Evolutionary conservation across 2,329 filamentous ascomycete species (phyloP).

Genomic region (Lasiodiplodia sp.): DNA sequence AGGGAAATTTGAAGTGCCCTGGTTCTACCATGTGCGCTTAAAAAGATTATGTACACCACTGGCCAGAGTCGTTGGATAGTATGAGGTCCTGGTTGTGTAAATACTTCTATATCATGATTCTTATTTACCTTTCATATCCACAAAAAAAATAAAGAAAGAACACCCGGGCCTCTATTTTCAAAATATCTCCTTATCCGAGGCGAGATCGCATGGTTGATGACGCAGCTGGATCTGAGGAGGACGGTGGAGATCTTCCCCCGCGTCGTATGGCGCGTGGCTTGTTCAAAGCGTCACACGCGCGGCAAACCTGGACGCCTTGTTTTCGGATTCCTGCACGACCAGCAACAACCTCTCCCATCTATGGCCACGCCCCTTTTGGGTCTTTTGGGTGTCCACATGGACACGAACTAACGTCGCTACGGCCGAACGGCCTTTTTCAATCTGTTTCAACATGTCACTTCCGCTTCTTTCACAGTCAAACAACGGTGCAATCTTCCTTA

Average conservation of each 20-base stretch:
- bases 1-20: neutral
- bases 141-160: neutral
- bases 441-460: neutral
- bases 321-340: neutral
- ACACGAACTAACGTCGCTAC: neutral
- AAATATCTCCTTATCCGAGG: neutral
- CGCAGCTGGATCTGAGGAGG: neutral
- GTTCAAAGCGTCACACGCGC: conserved; percentile 16
- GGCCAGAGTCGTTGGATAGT: neutral
- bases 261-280: conserved; percentile 19
- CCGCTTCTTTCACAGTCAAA: neutral
- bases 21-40: neutral
- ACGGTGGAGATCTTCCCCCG: conserved; percentile 13
- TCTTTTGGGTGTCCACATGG: neutral
- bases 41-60: neutral
- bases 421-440: neutral
- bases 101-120: conserved; percentile 15
- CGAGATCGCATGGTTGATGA: neutral
- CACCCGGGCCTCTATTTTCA: neutral
- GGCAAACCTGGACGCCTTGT: neutral
- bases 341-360: neutral
- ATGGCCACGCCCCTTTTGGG: neutral
- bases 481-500: neutral
- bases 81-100: conserved; percentile 4
- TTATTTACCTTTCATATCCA: neutral